Evolutionary conservation across 352 stramenopile genomes (phyloP).

Genomic region (Pythium utonaiense): DNA sequence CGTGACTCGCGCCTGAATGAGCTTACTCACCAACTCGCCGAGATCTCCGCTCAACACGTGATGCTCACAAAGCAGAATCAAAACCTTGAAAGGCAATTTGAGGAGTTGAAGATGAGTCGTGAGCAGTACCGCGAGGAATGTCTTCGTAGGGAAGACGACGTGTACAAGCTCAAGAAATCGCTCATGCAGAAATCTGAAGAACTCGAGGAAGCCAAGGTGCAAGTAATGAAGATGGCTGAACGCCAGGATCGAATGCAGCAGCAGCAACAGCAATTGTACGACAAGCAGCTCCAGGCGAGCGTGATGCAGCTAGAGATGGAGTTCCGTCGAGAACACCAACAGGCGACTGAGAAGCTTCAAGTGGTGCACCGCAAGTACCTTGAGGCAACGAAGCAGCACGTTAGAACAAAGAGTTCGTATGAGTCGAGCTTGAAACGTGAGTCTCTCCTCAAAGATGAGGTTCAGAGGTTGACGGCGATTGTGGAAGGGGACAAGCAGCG

Average conservation of each 20-base stretch:
- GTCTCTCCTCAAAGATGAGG: constrained; percentile 32
- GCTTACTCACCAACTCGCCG: neutral
- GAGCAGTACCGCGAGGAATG: constrained; percentile 42
- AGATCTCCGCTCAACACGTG: neutral
- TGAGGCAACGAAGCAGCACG: constrained; percentile 30
- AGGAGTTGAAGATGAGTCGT: constrained; percentile 37
- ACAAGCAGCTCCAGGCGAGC: constrained; percentile 49
- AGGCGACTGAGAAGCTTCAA: constrained; percentile 41
- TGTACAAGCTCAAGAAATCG: constrained; percentile 47
- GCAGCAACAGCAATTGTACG: constrained; percentile 59
- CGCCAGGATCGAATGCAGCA: constrained; percentile 47
- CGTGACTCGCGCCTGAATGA: neutral
- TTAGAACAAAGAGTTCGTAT: constrained; percentile 42
- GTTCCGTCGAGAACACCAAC: constrained; percentile 60
- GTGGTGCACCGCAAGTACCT: constrained; percentile 44
- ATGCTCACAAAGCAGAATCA: constrained; percentile 21
- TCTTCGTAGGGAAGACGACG: constrained; percentile 50
- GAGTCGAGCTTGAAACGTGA: constrained; percentile 50
- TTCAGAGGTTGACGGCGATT: constrained; percentile 40
- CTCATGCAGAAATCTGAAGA: constrained; percentile 43
- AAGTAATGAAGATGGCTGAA: constrained; percentile 45
- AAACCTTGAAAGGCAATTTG: constrained; percentile 42
- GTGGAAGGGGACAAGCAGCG: constrained; percentile 51
- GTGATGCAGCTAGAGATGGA: constrained; percentile 68
- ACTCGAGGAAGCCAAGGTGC: constrained; percentile 41